These are phyloP conservation scores for Penicillium egyptiacum DNA, from an alignment of 495 filamentous ascomycete genomes.

Conservation along the genomic window DNA sequence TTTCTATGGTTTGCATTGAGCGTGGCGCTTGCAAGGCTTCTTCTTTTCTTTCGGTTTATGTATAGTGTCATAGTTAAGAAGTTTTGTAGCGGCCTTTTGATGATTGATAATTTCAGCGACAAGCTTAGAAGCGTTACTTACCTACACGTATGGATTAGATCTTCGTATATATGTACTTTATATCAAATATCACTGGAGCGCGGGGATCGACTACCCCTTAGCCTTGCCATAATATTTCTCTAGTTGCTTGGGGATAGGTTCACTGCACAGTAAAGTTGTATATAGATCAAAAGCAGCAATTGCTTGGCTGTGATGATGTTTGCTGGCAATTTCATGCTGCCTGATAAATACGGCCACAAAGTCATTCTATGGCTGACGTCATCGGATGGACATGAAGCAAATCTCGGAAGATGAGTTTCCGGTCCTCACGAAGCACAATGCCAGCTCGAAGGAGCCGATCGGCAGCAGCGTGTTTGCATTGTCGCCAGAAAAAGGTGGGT, in stretches of 20 bases:
- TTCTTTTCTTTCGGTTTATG: neutral
- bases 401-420: slow-evolving; percentile 12
- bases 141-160: neutral
- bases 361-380: slow-evolving; percentile 2
- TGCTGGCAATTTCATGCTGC: neutral
- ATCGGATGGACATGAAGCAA: neutral
- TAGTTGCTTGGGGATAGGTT: no score
- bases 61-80: neutral
- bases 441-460: slow-evolving; percentile 26
- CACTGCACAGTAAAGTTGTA: no score
- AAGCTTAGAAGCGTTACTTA: neutral
- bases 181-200: no score
- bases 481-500: slow-evolving; percentile 33
- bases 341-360: neutral
- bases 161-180: no score
- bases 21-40: slow-evolving; percentile 1
- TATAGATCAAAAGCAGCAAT: no score
- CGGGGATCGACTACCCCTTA: no score
- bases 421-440: slow-evolving; percentile 13
- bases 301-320: no score
- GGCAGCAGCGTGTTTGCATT: slow-evolving; percentile 30
- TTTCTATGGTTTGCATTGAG: slow-evolving; percentile 7
- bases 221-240: neutral
- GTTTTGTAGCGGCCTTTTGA: neutral
- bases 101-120: neutral